Evolutionary conservation across 2,329 filamentous ascomycete genomes (phyloP).

Genomic region (Botrytis fabae): DNA sequence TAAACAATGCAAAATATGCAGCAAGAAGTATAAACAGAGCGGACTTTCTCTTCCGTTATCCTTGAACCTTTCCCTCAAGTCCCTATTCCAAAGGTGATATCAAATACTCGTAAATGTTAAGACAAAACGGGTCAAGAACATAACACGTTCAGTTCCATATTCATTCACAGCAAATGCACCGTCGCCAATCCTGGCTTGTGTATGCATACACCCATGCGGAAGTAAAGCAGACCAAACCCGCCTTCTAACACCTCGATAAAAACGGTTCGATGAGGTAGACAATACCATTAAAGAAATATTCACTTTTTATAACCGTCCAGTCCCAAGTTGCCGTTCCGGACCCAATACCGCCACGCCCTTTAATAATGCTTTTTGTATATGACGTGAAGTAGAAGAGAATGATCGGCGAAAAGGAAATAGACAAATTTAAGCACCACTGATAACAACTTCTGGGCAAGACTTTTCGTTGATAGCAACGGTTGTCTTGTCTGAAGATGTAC

Average conservation of each 20-base stretch:
- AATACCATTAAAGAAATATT: slow-evolving; percentile 19
- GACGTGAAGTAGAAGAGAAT: slow-evolving; percentile 22
- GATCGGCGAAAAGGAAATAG: slow-evolving; percentile 2
- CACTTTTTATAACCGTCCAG: slow-evolving; percentile 17
- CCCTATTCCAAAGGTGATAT: background rate
- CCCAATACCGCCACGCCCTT: slow-evolving; percentile 22
- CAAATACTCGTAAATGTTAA: slow-evolving; percentile 5
- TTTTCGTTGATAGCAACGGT: slow-evolving; percentile 28
- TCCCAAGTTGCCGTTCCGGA: slow-evolving; percentile 16
- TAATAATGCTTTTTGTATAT: slow-evolving; percentile 24
- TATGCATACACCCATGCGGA: slow-evolving; percentile 21
- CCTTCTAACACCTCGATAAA: slow-evolving; percentile 16
- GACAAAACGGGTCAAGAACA: background rate
- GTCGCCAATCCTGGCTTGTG: slow-evolving; percentile 16
- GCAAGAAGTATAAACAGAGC: slow-evolving; percentile 18
- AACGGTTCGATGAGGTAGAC: background rate
- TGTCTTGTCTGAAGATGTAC: slow-evolving; percentile 31
- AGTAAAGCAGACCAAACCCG: slow-evolving; percentile 12
- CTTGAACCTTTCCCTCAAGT: background rate
- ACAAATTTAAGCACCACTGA: slow-evolving; percentile 34
- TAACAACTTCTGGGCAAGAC: slow-evolving; percentile 35
- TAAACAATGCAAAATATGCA: slow-evolving; percentile 11
- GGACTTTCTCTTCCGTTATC: slow-evolving; percentile 6
- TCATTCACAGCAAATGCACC: slow-evolving; percentile 11
- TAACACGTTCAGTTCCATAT: background rate